Conservation (phyloP, 2,329 filamentous ascomycete species). For the Fusarium subglutinans region DNA sequence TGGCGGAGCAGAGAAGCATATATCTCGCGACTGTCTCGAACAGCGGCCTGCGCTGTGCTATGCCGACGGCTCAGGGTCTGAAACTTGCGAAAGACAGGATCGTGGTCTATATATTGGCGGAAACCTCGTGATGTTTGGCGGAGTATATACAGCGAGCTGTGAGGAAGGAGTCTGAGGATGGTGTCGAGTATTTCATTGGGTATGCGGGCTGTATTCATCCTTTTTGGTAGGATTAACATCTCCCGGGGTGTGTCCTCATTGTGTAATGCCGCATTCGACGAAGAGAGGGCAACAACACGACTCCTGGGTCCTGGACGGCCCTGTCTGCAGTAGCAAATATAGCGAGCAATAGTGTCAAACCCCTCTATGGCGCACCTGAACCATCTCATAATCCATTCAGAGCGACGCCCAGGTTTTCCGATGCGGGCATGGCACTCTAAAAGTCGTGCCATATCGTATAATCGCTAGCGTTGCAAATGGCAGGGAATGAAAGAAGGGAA, state of each 20-base stretch:
- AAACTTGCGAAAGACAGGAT: neutral
- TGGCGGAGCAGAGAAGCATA: neutral
- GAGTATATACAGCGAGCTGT: neutral
- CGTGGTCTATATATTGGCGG: neutral
- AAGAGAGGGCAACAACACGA: too few species aligned
- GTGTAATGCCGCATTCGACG: fast-evolving
- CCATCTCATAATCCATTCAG: neutral
- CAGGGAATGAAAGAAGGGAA: neutral
- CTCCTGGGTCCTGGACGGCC: neutral
- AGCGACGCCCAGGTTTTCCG: neutral
- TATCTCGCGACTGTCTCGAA: neutral
- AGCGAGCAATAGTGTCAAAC: too few species aligned
- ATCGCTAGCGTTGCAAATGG: too few species aligned
- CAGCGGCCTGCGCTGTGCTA: neutral
- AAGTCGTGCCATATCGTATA: neutral
- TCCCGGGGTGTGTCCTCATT: too few species aligned
- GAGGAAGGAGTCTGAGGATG: neutral
- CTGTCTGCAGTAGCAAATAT: neutral
- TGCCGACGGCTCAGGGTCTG: neutral
- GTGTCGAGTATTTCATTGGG: neutral
- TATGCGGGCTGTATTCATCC: neutral
- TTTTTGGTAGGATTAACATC: neutral
- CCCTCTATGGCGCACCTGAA: neutral
- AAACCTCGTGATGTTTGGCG: neutral
- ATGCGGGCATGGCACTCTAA: neutral